Evolutionary conservation across 805 yeast species (phyloP).

Genomic region (Metschnikowia similis): DNA sequence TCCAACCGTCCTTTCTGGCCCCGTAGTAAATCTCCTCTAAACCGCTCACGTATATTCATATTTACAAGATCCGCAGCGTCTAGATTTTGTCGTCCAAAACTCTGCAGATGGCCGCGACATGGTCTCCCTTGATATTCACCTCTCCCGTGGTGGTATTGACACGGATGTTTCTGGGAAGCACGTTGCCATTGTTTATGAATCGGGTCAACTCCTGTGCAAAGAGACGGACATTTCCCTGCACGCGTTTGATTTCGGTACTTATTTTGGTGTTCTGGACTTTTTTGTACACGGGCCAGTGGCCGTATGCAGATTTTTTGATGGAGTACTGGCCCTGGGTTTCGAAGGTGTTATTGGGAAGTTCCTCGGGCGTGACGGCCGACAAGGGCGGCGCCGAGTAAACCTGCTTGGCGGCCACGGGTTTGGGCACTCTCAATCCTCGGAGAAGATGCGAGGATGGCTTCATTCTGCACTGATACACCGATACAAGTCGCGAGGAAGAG

Average conservation of each 20-base stretch:
- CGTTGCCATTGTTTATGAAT: constrained; percentile 17
- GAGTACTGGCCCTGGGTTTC: constrained; percentile 34
- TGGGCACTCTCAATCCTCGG: constrained; percentile 22
- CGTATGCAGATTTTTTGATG: constrained; percentile 50
- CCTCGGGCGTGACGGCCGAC: constrained; percentile 10
- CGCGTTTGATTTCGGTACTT: constrained; percentile 70
- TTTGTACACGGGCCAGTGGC: constrained; percentile 78
- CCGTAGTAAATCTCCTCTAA: too few species aligned
- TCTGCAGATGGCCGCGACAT: constrained; percentile 26
- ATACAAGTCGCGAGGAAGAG: not conserved
- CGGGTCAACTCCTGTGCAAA: constrained; percentile 63
- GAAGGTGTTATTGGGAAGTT: constrained; percentile 25
- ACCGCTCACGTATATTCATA: not conserved
- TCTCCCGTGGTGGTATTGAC: constrained; percentile 33
- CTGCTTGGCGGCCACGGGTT: constrained; percentile 14
- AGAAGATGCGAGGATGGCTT: constrained; percentile 20
- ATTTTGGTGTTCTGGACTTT: constrained; percentile 60
- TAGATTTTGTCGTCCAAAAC: constrained; percentile 20
- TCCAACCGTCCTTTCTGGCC: too few species aligned
- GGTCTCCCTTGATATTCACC: constrained; percentile 40
- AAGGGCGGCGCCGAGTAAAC: constrained; percentile 29
- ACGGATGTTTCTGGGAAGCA: constrained; percentile 30
- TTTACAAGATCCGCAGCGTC: not conserved
- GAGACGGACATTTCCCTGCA: constrained; percentile 63
- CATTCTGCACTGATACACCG: constrained; percentile 17